Evolutionary conservation across 495 filamentous ascomycete species (phyloP).

Genomic region (Lasiosphaeria hispida): DNA sequence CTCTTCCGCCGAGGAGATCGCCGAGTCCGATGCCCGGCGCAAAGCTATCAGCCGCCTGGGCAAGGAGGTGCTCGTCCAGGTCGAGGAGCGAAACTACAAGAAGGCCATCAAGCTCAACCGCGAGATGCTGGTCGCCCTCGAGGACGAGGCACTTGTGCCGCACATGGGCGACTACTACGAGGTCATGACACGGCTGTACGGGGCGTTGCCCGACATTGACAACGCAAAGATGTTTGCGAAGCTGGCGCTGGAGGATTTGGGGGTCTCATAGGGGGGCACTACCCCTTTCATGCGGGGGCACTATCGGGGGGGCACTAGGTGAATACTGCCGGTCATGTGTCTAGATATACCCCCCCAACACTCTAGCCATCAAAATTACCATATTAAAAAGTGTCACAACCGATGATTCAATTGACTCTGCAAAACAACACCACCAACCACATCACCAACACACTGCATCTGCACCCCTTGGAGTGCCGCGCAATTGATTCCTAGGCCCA

Average conservation of each 20-base stretch:
- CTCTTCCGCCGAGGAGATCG: constrained; percentile 20
- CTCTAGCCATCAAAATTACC: too few species aligned
- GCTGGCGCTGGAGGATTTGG: constrained; percentile 21
- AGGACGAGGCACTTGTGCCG: constrained; percentile 32
- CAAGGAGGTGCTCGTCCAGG: constrained; percentile 21
- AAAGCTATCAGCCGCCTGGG: constrained; percentile 23
- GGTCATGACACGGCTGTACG: constrained; percentile 30
- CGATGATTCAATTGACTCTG: too few species aligned
- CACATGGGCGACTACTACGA: constrained; percentile 35
- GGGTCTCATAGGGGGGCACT: too few species aligned
- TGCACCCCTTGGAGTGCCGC: too few species aligned
- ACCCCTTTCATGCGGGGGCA: too few species aligned
- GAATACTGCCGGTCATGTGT: too few species aligned
- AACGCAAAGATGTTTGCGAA: constrained; percentile 26
- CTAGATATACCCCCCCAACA: too few species aligned
- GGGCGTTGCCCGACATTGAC: constrained; percentile 19
- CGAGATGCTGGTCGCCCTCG: constrained; percentile 24
- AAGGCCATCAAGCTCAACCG: constrained; percentile 23
- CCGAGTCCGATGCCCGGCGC: constrained; percentile 29
- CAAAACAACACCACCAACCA: too few species aligned
- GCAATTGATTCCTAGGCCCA: too few species aligned
- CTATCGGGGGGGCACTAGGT: too few species aligned
- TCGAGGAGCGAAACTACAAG: constrained; percentile 18
- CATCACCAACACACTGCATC: too few species aligned
- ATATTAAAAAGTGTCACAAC: too few species aligned